Evolutionary conservation across 495 filamentous ascomycete species (phyloP).

Genomic region (Hypoxylon subgilvum): DNA sequence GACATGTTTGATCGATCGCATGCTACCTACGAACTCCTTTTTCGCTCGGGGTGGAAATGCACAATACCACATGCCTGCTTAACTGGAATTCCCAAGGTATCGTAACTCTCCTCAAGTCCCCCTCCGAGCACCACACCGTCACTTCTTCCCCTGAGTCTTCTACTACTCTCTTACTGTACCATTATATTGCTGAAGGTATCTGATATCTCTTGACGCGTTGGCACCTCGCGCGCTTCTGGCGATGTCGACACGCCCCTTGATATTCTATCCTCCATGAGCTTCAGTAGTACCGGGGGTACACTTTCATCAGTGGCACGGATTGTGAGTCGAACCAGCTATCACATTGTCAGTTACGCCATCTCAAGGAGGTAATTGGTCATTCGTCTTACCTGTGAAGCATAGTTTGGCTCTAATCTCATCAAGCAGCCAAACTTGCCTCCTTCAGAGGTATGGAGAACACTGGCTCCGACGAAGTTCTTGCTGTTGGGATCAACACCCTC

Average conservation of each 20-base stretch:
- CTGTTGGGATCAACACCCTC: constrained; percentile 85
- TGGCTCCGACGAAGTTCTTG: constrained; percentile 93
- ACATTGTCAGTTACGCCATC: constrained; percentile 34
- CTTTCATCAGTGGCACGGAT: constrained; percentile 91
- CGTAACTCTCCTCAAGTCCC: constrained; percentile 13
- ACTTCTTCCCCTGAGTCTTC: constrained; percentile 1
- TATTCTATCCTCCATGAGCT: constrained; percentile 83
- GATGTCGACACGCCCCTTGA: constrained; percentile 55
- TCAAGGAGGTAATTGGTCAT: neutral
- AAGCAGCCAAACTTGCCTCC: constrained; percentile 93
- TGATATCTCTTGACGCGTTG: constrained; percentile 52
- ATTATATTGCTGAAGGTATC: constrained; percentile 57
- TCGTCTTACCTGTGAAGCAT: constrained; percentile 74
- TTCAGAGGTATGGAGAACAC: constrained; percentile 81
- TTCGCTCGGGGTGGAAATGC: constrained; percentile 34
- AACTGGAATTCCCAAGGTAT: constrained; percentile 15
- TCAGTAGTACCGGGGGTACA: constrained; percentile 79
- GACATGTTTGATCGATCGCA: constrained; percentile 22
- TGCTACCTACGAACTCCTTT: constrained; percentile 38
- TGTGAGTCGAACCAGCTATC: constrained; percentile 92
- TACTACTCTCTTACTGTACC: constrained; percentile 46
- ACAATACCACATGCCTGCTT: constrained; percentile 27
- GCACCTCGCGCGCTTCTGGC: constrained; percentile 41
- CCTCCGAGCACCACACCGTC: constrained; percentile 5
- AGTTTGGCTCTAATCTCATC: constrained; percentile 93